A percentile compares a stretch with the other conserved stretches of the same genome.
Evolutionary conservation across 352 stramenopile genomes (phyloP).

Genomic region (Aphanomyces invadans): DNA sequence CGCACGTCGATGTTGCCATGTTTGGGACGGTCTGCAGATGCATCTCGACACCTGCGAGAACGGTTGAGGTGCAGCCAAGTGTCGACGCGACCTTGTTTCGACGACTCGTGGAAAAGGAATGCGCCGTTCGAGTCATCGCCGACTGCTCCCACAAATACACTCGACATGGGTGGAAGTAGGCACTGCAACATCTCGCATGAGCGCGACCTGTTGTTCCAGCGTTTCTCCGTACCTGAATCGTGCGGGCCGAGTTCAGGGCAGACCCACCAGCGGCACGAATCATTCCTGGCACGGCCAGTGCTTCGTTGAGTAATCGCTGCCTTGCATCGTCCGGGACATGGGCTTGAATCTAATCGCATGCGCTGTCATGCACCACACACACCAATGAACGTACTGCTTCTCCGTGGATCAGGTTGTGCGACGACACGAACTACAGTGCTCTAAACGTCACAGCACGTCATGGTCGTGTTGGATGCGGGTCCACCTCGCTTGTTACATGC

Average conservation of each 20-base stretch:
- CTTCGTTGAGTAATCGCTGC: background rate
- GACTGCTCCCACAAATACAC: constrained; percentile 18
- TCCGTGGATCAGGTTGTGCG: constrained; percentile 1
- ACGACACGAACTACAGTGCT: constrained; percentile 4
- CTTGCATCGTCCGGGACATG: background rate
- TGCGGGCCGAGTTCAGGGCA: constrained; percentile 19
- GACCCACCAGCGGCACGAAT: constrained; percentile 8
- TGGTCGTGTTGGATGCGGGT: no score
- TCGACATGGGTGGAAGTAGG: background rate
- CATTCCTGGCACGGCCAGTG: background rate
- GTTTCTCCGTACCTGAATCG: constrained; percentile 8
- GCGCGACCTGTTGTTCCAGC: no score
- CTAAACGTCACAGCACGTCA: no score
- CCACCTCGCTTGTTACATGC: constrained; percentile 11
- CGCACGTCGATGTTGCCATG: constrained; percentile 4
- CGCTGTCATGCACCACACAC: background rate
- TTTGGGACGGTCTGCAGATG: background rate
- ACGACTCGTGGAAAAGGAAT: background rate
- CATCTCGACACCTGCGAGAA: constrained; percentile 16
- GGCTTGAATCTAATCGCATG: constrained; percentile 5
- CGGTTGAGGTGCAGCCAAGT: no score
- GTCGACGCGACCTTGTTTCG: background rate
- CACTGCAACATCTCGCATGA: background rate
- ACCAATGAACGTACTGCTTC: background rate
- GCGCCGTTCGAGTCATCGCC: constrained; percentile 6